Percentiles rank a stretch among this genome's conserved stretches.
These are phyloP conservation scores for Boletus rubescentipes DNA, from an alignment of 768 basidiomycete genomes.

Conservation along the genomic window DNA sequence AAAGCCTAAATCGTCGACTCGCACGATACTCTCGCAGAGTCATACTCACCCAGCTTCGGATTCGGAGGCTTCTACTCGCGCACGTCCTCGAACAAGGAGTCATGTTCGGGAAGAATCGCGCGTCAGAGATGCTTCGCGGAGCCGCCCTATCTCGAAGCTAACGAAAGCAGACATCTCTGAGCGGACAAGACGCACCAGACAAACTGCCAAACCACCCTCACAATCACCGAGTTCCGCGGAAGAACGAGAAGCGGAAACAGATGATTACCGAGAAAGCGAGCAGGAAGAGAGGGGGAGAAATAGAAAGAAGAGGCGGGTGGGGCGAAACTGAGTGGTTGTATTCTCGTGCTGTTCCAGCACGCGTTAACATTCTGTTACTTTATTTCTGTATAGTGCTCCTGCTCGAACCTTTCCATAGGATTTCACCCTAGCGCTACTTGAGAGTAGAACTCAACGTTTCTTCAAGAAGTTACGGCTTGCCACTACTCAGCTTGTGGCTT, in stretches of 20 bases:
- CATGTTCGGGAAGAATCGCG: slow-evolving; percentile 24
- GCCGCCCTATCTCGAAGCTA: slow-evolving; percentile 7
- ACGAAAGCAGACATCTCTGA: slow-evolving; percentile 1
- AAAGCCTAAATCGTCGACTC: slow-evolving; percentile 19
- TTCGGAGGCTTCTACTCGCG: slow-evolving; percentile 22
- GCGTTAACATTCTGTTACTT: neutral
- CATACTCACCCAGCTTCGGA: slow-evolving; percentile 16
- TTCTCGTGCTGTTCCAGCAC: neutral
- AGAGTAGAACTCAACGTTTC: no score
- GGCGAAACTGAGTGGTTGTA: neutral
- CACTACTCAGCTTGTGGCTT: neutral
- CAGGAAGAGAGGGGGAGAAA: slow-evolving; percentile 20
- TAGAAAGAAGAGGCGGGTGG: slow-evolving; percentile 32
- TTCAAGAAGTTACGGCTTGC: no score
- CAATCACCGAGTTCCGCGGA: slow-evolving; percentile 9
- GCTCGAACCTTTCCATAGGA: neutral
- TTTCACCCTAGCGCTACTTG: neutral
- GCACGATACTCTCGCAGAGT: slow-evolving; percentile 24
- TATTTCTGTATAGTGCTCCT: neutral
- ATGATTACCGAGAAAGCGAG: slow-evolving; percentile 12
- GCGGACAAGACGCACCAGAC: slow-evolving; percentile 2
- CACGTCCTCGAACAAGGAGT: slow-evolving; percentile 25
- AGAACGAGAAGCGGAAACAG: slow-evolving; percentile 5
- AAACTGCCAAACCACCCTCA: neutral
- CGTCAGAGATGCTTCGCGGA: slow-evolving; percentile 3